Evolutionary conservation across 805 yeast genomes (phyloP).

Genomic region (Saturnispora ahearnii): DNA sequence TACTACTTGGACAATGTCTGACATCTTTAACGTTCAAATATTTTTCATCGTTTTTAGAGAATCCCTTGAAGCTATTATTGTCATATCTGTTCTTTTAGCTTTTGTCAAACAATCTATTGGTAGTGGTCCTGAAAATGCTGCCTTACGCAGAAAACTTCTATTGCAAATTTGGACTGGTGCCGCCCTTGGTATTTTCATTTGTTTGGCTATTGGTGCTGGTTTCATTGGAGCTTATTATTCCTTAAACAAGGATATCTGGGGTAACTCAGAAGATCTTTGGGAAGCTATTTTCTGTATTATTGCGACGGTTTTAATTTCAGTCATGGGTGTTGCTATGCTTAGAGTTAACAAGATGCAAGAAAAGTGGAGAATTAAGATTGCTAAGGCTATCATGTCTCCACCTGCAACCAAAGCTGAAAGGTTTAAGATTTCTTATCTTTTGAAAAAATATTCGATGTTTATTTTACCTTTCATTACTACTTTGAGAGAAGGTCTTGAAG

Average conservation of each 20-base stretch:
- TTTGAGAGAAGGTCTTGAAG: slow-evolving; percentile 90
- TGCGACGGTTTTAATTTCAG: slow-evolving; percentile 76
- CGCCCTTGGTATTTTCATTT: slow-evolving; percentile 54
- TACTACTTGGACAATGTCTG: slow-evolving; percentile 9
- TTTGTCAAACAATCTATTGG: slow-evolving; percentile 82
- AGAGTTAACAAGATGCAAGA: slow-evolving; percentile 90
- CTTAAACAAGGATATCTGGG: slow-evolving; percentile 70
- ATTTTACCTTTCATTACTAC: slow-evolving; percentile 78
- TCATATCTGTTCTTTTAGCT: slow-evolving; percentile 79
- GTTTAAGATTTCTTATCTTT: slow-evolving; percentile 41
- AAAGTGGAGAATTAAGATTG: slow-evolving; percentile 91
- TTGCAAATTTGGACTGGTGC: slow-evolving; percentile 83
- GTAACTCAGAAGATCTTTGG: slow-evolving; percentile 82
- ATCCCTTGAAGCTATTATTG: slow-evolving; percentile 78
- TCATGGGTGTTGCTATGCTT: slow-evolving; percentile 92
- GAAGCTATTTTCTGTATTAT: slow-evolving; percentile 86
- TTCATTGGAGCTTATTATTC: slow-evolving; percentile 87
- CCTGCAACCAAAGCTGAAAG: slow-evolving; percentile 40
- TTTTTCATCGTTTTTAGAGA: slow-evolving; percentile 88
- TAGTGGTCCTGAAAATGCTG: slow-evolving; percentile 32
- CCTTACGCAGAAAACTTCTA: slow-evolving; percentile 49
- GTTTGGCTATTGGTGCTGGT: slow-evolving; percentile 77
- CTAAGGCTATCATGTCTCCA: slow-evolving; percentile 59
- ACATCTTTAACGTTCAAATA: slow-evolving; percentile 56
- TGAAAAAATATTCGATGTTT: slow-evolving; percentile 75